Evolutionary conservation across 768 basidiomycete genomes (phyloP).

Genomic region (Russula brevipes): DNA sequence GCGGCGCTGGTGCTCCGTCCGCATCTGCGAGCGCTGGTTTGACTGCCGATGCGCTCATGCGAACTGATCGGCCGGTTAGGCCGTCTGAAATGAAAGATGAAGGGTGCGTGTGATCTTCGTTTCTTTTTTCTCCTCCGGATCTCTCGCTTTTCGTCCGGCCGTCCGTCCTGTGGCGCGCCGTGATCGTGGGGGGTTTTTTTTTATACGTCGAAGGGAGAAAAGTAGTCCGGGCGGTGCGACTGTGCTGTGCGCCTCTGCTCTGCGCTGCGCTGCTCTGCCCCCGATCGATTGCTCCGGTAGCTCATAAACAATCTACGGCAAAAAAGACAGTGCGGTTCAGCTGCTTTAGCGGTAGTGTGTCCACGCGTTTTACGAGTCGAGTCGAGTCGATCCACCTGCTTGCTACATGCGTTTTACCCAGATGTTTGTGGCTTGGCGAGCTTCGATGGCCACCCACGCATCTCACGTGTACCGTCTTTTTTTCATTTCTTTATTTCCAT

Average conservation of each 20-base stretch:
- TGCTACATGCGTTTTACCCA: conserved; percentile 23
- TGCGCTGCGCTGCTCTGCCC: too few species aligned
- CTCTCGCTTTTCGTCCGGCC: too few species aligned
- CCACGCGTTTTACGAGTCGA: conserved; percentile 14
- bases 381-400: neutral
- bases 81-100: conserved; percentile 96
- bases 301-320: neutral
- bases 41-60: conserved; percentile 25
- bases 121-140: neutral
- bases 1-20: conserved; percentile 1
- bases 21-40: neutral
- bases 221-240: too few species aligned
- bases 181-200: neutral
- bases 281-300: neutral
- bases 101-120: conserved; percentile 67
- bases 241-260: too few species aligned
- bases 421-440: conserved; percentile 19
- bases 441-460: conserved; percentile 9
- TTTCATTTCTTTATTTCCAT: conserved; percentile 11
- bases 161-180: neutral
- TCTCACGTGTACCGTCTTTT: conserved; percentile 12
- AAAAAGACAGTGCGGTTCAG: neutral
- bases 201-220: neutral
- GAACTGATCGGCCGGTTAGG: conserved; percentile 47
- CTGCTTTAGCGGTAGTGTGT: conserved; percentile 22